A percentile compares a stretch with the other conserved stretches of the same genome.
Conservation (phyloP, 495 filamentous ascomycete genomes). For the Podospora fimiseda region DNA sequence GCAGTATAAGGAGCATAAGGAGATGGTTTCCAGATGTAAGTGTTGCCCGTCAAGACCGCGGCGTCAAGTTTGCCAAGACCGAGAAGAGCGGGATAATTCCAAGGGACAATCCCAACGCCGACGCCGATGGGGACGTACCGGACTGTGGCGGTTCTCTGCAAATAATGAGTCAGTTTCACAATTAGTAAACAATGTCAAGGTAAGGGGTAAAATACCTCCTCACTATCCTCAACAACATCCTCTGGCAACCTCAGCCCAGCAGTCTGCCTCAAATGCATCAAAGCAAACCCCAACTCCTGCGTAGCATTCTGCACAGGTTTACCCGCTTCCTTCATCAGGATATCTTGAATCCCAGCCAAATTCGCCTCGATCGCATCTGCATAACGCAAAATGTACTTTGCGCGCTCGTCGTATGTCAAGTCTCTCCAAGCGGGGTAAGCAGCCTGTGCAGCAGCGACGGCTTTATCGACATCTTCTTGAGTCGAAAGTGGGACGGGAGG, state of each 20-base stretch:
- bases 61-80: constrained; percentile 47
- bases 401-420: constrained; percentile 34
- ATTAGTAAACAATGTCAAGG: background rate
- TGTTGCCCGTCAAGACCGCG: constrained; percentile 51
- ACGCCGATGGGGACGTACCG: constrained; percentile 48
- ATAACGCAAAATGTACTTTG: constrained; percentile 44
- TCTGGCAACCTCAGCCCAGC: constrained; percentile 2
- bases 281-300: background rate
- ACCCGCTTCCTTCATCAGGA: constrained; percentile 12
- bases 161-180: background rate
- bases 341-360: constrained; percentile 21
- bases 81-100: constrained; percentile 56
- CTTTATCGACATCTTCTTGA: constrained; percentile 35
- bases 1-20: constrained; percentile 60
- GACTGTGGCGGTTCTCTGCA: constrained; percentile 29
- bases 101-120: constrained; percentile 48
- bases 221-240: constrained; percentile 12
- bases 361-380: constrained; percentile 29
- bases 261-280: constrained; percentile 5
- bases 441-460: constrained; percentile 32
- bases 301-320: background rate
- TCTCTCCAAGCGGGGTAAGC: constrained; percentile 38
- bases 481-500: constrained; percentile 34
- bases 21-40: constrained; percentile 56
- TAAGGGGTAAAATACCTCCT: constrained; percentile 21